Conservation (phyloP, 352 stramenopile genomes). For the Globisporangium recalcitrans region DNA sequence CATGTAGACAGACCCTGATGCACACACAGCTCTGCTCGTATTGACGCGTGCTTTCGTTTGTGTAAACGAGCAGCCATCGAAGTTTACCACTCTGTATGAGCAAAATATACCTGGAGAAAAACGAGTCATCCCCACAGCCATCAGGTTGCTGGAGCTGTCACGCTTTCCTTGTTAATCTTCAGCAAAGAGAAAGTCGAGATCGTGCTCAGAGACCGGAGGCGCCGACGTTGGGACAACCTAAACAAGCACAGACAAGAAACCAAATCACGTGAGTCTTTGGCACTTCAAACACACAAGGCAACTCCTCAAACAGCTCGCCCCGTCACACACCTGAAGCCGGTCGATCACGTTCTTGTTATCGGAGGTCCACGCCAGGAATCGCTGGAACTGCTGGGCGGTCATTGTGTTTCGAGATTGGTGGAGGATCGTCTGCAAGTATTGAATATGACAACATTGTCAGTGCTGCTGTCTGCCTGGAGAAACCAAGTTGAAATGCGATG, state of each 20-base stretch:
- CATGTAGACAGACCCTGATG: conserved; percentile 71
- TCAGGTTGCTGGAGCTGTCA: too few species aligned
- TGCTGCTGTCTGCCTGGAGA: neutral
- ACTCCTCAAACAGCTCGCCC: neutral
- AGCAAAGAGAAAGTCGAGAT: conserved; percentile 73
- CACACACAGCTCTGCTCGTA: neutral
- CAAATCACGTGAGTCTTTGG: neutral
- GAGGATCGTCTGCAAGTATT: conserved; percentile 43
- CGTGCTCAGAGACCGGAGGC: conserved; percentile 32
- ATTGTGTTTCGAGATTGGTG: conserved; percentile 78
- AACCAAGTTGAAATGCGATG: neutral
- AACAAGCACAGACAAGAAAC: neutral
- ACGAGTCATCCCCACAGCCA: neutral
- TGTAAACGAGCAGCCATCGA: neutral
- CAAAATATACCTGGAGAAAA: conserved; percentile 9
- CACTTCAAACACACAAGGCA: neutral
- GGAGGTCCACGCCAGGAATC: conserved; percentile 73
- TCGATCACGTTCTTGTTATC: conserved; percentile 74
- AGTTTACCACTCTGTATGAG: neutral
- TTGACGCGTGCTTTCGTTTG: neutral
- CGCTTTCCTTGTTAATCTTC: conserved; percentile 41
- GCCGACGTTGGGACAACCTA: conserved; percentile 45
- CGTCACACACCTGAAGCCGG: conserved; percentile 45
- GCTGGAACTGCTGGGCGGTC: conserved; percentile 77
- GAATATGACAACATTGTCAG: neutral